Evolutionary conservation across 2,329 filamentous ascomycete genomes (phyloP).

Genomic region (Lachnellula suecica): DNA sequence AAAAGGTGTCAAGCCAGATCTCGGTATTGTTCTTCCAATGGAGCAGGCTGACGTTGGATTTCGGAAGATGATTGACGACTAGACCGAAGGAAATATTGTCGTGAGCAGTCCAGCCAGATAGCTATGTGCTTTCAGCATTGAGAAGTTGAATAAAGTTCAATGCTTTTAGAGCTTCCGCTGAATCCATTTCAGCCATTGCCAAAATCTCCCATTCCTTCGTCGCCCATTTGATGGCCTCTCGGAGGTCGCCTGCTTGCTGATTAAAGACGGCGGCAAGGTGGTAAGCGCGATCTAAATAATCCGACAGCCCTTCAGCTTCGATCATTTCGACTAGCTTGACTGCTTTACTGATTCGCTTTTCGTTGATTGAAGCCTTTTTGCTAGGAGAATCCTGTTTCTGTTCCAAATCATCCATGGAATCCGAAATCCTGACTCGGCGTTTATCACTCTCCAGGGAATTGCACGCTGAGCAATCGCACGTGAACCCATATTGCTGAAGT

Average conservation of each 20-base stretch:
- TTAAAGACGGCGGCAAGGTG: slow-evolving; percentile 25
- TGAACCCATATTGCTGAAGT: slow-evolving; percentile 35
- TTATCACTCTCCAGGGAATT: slow-evolving; percentile 27
- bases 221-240: slow-evolving; percentile 24
- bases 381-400: slow-evolving; percentile 22
- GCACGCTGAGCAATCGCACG: slow-evolving; percentile 39
- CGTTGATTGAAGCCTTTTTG: slow-evolving; percentile 11
- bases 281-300: slow-evolving; percentile 27
- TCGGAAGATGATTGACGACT: slow-evolving; percentile 17
- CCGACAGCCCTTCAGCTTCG: slow-evolving; percentile 24
- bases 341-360: slow-evolving; percentile 17
- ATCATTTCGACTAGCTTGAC: slow-evolving; percentile 21
- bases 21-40: slow-evolving; percentile 19
- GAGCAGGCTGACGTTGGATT: slow-evolving; percentile 18
- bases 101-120: slow-evolving; percentile 4
- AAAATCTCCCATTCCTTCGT: slow-evolving; percentile 21
- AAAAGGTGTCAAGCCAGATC: slow-evolving; percentile 20
- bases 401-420: slow-evolving; percentile 35
- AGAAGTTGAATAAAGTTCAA: not conserved
- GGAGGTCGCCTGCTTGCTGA: slow-evolving; percentile 11
- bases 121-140: not conserved
- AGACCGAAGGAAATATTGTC: slow-evolving; percentile 22
- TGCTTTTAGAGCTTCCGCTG: slow-evolving; percentile 6
- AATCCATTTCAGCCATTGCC: slow-evolving; percentile 24
- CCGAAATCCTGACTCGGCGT: slow-evolving; percentile 32